Evolutionary conservation across 2,329 filamentous ascomycete species (phyloP), one percentile per base, ranked within the genome.

Genomic region (Fusarium sp.): DNA sequence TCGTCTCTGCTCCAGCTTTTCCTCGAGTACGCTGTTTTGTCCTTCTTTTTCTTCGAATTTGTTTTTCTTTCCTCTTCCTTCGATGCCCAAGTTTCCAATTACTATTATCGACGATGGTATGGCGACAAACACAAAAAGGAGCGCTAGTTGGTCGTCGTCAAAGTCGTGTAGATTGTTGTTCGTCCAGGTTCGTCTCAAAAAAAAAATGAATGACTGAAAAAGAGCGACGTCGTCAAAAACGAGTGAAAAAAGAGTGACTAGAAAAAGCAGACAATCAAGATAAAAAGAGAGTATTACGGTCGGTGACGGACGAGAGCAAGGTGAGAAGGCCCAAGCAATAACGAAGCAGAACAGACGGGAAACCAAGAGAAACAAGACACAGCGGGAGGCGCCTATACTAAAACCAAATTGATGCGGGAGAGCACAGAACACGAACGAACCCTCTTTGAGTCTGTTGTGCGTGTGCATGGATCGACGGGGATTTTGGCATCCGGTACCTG

Each of bases 51-150:
- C 39, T 46, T 53, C 14, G 50, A 37, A 19, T 44, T 61, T 22
- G 51, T 26, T 53, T 48, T 55, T 45, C 51, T 64, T 54, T 37
- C 32, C 41, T 44, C 56, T 68, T 49, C 67, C 22, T 47, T 58
- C 62, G 62, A 63, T 70, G 35, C 46, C 51, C 59, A 46, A 40
- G 28, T 51, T 58, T 62, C 56, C 61, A 59, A 55, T 50, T 62
- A 56, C 71, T 58, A 62, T 68, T 64, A 56, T 73, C 61, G 71
- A 73, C 70, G 57, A 75, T 73, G 70, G 71, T 72, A 75, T 75
- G 71, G 62, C 68, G 67, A 71, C 66, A 64, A 50, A 66, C 68
- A 67, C 56, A 62, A 68, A 65, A 65, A 56, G 51, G 49, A 68
- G 62, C 62, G 66, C 62, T 59, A 30, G 51, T 67, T 65, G 55